phyloP scores from a whole-genome alignment of 768 basidiomycete species.

The Butyriboletus loyo region DNA sequence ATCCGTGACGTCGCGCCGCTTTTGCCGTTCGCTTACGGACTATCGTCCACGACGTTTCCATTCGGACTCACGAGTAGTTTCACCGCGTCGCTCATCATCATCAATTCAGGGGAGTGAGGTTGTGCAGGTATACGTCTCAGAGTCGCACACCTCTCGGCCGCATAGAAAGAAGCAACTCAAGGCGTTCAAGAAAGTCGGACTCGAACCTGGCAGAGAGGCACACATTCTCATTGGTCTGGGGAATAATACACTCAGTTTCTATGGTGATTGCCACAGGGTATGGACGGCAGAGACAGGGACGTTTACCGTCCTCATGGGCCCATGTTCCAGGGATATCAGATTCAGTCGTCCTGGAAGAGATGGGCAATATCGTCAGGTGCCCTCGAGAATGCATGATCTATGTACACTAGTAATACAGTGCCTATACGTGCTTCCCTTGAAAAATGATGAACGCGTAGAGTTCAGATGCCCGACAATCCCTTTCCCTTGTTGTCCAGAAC shows the following conservation, averaged over 20 bases:
- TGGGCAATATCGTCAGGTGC: not conserved
- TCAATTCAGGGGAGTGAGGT: not conserved
- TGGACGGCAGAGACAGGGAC: not conserved
- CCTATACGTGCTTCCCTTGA: not conserved
- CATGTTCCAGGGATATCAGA: not conserved
- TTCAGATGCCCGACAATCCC: slow-evolving; percentile 36
- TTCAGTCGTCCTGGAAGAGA: not conserved
- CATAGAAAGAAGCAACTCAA: not conserved
- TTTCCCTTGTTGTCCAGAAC: slow-evolving; percentile 40
- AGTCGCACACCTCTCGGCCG: not conserved
- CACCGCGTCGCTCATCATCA: not conserved
- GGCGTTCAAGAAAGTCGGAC: not conserved
- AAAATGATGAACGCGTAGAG: not conserved
- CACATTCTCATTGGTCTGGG: not conserved
- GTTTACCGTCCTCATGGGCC: not conserved
- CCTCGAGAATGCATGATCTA: not conserved
- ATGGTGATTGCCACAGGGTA: not conserved
- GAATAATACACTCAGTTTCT: not conserved
- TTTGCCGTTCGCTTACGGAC: not conserved
- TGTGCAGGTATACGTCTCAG: not conserved
- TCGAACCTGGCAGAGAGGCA: not conserved
- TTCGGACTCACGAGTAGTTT: not conserved
- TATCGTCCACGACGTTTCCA: not conserved
- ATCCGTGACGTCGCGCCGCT: not conserved
- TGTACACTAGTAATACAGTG: slow-evolving; percentile 20